A percentile compares a stretch with the other conserved stretches of the same genome.
phyloP scores from a whole-genome alignment of 345 rosid genomes.

The Melastoma malabathricum region DNA sequence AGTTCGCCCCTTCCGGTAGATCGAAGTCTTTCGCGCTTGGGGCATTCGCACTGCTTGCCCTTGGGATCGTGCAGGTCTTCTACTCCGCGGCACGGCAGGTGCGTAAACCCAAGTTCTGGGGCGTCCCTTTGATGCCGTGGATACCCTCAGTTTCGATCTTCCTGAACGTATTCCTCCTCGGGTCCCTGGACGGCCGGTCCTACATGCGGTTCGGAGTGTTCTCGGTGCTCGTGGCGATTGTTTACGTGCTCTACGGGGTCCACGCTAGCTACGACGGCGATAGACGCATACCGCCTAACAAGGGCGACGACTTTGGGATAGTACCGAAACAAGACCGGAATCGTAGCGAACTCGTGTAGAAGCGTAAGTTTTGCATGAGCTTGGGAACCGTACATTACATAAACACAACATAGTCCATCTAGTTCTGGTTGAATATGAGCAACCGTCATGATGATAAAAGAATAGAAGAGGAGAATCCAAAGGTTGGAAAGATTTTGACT shows the following conservation, averaged over 20 bases:
- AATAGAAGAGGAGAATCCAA: too few relatives aligned
- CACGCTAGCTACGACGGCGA: conserved; percentile 88
- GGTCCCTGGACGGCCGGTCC: conserved; percentile 55
- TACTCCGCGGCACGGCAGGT: conserved; percentile 46
- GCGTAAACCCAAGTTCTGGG: conserved; percentile 74
- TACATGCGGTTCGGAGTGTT: conserved; percentile 61
- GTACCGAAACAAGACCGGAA: too few relatives aligned
- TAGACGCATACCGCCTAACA: conserved; percentile 21
- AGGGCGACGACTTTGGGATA: conserved; percentile 17
- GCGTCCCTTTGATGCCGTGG: conserved; percentile 90
- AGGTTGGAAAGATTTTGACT: too few relatives aligned
- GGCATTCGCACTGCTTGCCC: conserved; percentile 22
- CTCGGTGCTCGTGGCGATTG: conserved; percentile 42
- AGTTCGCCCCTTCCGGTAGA: conserved; percentile 36
- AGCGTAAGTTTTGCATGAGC: too few relatives aligned
- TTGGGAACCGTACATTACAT: too few relatives aligned
- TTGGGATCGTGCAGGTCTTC: conserved; percentile 38
- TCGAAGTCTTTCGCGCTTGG: conserved; percentile 45
- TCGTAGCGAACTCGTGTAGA: too few relatives aligned
- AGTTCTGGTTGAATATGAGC: too few relatives aligned
- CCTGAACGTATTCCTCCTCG: conserved; percentile 68
- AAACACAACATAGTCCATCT: too few relatives aligned
- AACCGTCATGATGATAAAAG: too few relatives aligned
- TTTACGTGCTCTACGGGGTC: conserved; percentile 70
- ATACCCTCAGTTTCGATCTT: conserved; percentile 70